Conservation (phyloP, 108 stramenopile species). For the Fistulifera pelliculosa region DNA sequence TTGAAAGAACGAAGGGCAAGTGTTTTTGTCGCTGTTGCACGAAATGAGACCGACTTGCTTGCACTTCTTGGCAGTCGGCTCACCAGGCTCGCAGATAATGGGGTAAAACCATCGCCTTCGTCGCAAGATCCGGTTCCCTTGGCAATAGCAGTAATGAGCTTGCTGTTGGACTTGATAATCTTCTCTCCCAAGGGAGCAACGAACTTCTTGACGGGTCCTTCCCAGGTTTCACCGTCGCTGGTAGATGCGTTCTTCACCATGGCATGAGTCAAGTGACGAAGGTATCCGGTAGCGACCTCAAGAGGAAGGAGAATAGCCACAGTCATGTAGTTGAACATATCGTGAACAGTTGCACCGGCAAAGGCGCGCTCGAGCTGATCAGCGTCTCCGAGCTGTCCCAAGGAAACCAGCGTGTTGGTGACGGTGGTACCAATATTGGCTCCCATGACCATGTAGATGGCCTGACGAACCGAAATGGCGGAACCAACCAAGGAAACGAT, state of each 20-base stretch:
- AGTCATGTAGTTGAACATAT: slow-evolving; percentile 57
- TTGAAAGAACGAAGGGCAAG: slow-evolving; percentile 57
- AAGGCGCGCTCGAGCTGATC: slow-evolving; percentile 59
- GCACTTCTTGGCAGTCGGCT: slow-evolving; percentile 2
- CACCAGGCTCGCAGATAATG: slow-evolving; percentile 19
- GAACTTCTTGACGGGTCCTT: slow-evolving; percentile 53
- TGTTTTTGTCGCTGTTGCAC: slow-evolving; percentile 18
- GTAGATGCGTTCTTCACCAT: slow-evolving; percentile 22
- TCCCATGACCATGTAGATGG: slow-evolving; percentile 67
- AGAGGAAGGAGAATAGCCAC: slow-evolving; percentile 54
- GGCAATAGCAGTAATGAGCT: slow-evolving; percentile 42
- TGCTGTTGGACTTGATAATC: slow-evolving; percentile 48
- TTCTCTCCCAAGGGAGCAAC: slow-evolving; percentile 31
- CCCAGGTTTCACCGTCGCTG: slow-evolving; percentile 29
- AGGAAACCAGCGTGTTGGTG: slow-evolving; percentile 48
- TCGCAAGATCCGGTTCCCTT: slow-evolving; percentile 3
- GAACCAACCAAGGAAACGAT: slow-evolving; percentile 36
- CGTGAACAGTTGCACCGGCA: slow-evolving; percentile 63
- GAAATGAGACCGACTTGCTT: slow-evolving; percentile 9
- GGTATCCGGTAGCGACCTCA: slow-evolving; percentile 30
- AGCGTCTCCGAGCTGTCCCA: slow-evolving; percentile 54
- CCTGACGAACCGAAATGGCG: slow-evolving; percentile 14
- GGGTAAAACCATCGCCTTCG: slow-evolving; percentile 35
- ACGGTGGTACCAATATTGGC: slow-evolving; percentile 73
- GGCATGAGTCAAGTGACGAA: slow-evolving; percentile 32